phyloP scores from a whole-genome alignment of 306 rosid species.

The Acacia acuminata region DNA sequence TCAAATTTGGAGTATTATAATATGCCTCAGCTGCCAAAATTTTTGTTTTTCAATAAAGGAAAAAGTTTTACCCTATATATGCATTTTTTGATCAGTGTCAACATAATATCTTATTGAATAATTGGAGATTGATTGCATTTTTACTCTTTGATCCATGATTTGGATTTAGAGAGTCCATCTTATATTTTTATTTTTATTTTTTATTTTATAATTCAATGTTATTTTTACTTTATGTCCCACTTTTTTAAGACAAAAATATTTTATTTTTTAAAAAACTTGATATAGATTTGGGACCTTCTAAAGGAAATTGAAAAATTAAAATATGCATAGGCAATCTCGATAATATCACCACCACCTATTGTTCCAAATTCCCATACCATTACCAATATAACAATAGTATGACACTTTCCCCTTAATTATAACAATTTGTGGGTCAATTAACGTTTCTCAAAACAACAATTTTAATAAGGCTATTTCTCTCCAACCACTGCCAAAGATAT shows the following conservation, averaged over 20 bases:
- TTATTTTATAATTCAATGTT: background rate
- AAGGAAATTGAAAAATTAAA: background rate
- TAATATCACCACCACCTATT: background rate
- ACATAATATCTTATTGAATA: background rate
- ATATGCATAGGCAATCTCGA: no score
- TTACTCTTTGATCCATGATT: background rate
- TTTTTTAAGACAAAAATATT: background rate
- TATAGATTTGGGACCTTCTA: background rate
- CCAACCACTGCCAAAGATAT: conserved; percentile 38
- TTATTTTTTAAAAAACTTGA: background rate
- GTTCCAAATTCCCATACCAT: background rate
- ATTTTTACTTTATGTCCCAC: background rate
- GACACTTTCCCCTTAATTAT: background rate
- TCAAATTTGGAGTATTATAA: background rate
- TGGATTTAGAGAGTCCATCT: background rate
- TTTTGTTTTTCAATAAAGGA: background rate
- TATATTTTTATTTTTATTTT: background rate
- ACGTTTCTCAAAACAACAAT: conserved; percentile 35
- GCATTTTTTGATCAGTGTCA: background rate
- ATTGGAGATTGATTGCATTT: background rate
- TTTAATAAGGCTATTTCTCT: conserved; percentile 33
- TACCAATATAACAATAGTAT: background rate
- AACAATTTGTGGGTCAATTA: conserved; percentile 26
- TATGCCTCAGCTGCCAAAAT: background rate
- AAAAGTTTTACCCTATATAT: background rate